Evolutionary conservation across 306 rosid species (phyloP), one percentile per base, ranked within the genome.

Genomic region (Carpinus fangiana): DNA sequence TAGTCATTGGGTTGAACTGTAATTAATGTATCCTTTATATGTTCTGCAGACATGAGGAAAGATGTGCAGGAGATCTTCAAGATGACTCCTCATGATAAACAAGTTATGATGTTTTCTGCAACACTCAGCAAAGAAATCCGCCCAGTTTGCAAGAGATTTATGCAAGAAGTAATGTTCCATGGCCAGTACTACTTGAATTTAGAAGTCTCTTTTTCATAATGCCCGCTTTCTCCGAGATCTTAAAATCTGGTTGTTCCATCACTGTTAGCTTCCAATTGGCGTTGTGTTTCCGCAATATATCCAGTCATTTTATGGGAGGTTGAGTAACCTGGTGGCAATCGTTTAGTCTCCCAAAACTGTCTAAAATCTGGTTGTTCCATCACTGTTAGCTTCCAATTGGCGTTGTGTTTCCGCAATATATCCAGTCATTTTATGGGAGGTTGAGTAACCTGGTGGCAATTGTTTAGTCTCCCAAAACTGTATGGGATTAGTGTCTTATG

Each of bases 101-200:
- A 95, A 89, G 99, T 95, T 47, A 95, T 95, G 99, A 95, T 95
- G 99, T 95, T 95, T 76, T 95, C 99, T 69, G 99, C 99, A 64
- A 95, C 99, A 38, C 97, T 95, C 73, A 95, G 98, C 98, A 95
- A 95, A 88, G 99, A 95, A 76, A 95, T 95, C 75, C 99, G 99
- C 18, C 99, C 99, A 23, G 98, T 95, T 88, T 95, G 99, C 98
- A 93, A 95, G 89, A 95, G 93, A 79, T 95, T 95, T 78, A 95
- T 95, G 99, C 99, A 95, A 95, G 99, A 95, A 90, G 99, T 95
- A 95, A 95, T 93, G 90, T 93, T 76, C 88, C 88, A 84, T 92
- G 92, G 93, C 97, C 92, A 90, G 89, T 84, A 72, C 87, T 89
- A 86, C 94, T 94, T 82, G 90, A 84, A 94, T 94, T 83, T 92